phyloP scores from a whole-genome alignment of 2,329 filamentous ascomycete species.

The Chaetoscypha palmicola region DNA sequence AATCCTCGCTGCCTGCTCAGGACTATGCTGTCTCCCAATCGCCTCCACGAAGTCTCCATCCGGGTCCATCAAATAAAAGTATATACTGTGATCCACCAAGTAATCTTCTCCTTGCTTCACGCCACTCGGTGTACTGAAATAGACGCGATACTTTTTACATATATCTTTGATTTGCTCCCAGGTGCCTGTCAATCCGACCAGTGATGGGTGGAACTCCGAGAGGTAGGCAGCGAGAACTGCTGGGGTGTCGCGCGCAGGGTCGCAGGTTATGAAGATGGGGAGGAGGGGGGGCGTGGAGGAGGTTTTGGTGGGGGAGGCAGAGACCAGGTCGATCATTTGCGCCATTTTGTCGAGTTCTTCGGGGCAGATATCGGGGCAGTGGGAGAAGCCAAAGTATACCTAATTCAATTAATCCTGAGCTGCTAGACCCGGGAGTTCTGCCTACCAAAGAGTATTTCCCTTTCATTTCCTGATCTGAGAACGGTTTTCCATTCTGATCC shows the following conservation, averaged over 20 bases:
- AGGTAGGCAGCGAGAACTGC: slow-evolving; percentile 80
- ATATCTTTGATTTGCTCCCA: slow-evolving; percentile 91
- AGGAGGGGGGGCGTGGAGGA: slow-evolving; percentile 49
- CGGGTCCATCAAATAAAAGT: slow-evolving; percentile 99
- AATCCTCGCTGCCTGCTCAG: slow-evolving; percentile 73
- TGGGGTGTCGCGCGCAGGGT: slow-evolving; percentile 85
- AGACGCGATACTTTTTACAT: slow-evolving; percentile 94
- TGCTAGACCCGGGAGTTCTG: slow-evolving; percentile 14
- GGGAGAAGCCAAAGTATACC: slow-evolving; percentile 98
- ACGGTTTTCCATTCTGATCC: slow-evolving; percentile 72
- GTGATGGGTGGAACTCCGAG: slow-evolving; percentile 77
- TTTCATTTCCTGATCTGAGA: slow-evolving; percentile 74
- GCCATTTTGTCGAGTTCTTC: slow-evolving; percentile 99
- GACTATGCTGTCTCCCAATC: slow-evolving; percentile 87
- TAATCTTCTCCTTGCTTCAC: slow-evolving; percentile 95
- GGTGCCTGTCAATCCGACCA: slow-evolving; percentile 84
- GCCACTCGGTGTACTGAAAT: slow-evolving; percentile 86
- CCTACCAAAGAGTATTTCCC: slow-evolving; percentile 75
- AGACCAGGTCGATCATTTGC: slow-evolving; percentile 73
- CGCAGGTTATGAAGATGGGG: slow-evolving; percentile 88
- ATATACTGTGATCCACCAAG: slow-evolving; percentile 96
- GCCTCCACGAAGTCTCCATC: slow-evolving; percentile 98
- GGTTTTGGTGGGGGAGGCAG: slow-evolving; percentile 41
- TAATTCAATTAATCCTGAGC: slow-evolving; percentile 32
- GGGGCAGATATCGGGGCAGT: slow-evolving; percentile 97